Evolutionary conservation across 495 filamentous ascomycete genomes (phyloP).

Genomic region (Ramalina peruviana): DNA sequence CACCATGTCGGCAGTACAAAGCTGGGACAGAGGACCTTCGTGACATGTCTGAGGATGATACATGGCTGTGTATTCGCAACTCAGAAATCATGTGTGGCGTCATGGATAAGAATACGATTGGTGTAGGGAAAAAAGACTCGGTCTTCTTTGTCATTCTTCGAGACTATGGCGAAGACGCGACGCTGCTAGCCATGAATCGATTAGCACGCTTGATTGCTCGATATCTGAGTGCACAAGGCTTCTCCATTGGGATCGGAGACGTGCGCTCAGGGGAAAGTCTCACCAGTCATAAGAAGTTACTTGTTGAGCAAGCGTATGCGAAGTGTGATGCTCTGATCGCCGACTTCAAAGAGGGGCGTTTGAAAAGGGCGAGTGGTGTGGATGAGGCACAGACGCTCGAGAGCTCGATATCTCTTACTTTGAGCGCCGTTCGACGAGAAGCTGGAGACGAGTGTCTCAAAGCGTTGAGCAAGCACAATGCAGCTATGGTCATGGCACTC

Average conservation of each 20-base stretch:
- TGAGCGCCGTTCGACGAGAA: constrained; percentile 77
- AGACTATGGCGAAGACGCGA: constrained; percentile 82
- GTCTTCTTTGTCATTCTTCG: constrained; percentile 92
- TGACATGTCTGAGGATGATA: constrained; percentile 74
- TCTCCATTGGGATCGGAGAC: constrained; percentile 91
- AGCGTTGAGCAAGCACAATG: constrained; percentile 80
- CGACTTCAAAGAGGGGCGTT: constrained; percentile 58
- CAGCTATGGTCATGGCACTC: constrained; percentile 91
- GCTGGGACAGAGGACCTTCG: constrained; percentile 31
- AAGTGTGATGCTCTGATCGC: constrained; percentile 77
- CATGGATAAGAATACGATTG: constrained; percentile 94
- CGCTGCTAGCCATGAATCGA: constrained; percentile 86
- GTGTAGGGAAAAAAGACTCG: constrained; percentile 92
- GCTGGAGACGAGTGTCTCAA: constrained; percentile 85
- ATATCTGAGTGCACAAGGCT: constrained; percentile 78
- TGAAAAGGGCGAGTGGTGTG: constrained; percentile 76
- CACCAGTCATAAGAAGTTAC: constrained; percentile 49
- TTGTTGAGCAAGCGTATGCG: constrained; percentile 67
- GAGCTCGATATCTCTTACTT: constrained; percentile 75
- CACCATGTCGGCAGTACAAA: constrained; percentile 75
- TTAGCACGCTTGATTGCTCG: constrained; percentile 81
- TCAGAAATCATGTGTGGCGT: constrained; percentile 96
- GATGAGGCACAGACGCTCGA: constrained; percentile 87
- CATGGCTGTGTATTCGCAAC: constrained; percentile 82
- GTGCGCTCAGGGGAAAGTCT: constrained; percentile 68